Conservation (phyloP, 2,329 filamentous ascomycete genomes). For the Neurospora sp. region DNA sequence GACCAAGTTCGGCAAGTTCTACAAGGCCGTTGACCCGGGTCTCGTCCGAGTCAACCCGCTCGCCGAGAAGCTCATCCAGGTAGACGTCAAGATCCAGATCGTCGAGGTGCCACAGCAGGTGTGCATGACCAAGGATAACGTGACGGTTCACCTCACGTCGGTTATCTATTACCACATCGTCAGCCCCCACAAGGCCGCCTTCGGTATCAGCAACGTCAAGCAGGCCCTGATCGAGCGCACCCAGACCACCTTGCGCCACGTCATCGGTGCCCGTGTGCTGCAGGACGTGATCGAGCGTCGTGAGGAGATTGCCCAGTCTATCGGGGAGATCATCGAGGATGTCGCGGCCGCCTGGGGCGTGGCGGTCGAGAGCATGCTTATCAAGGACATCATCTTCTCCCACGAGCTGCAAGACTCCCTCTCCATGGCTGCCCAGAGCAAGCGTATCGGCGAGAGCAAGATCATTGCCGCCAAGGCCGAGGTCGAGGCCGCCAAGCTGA, state of each 20-base stretch:
- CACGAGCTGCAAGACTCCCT: slow-evolving; percentile 91
- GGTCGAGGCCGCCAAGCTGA: slow-evolving; percentile 91
- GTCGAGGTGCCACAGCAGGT: slow-evolving; percentile 91
- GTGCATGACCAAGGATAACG: slow-evolving; percentile 99
- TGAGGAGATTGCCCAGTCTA: slow-evolving; percentile 91
- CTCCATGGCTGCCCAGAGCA: slow-evolving; percentile 96
- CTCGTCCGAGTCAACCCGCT: slow-evolving; percentile 96
- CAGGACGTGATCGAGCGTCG: slow-evolving; percentile 98
- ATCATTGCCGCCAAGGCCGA: slow-evolving; percentile 95
- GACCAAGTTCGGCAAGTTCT: slow-evolving; percentile 91
- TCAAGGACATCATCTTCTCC: slow-evolving; percentile 98
- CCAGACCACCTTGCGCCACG: slow-evolving; percentile 93
- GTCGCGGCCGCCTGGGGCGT: slow-evolving; percentile 92
- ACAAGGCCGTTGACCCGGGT: slow-evolving; percentile 91
- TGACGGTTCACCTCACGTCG: slow-evolving; percentile 38
- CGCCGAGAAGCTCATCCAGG: slow-evolving; percentile 77
- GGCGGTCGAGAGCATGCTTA: slow-evolving; percentile 93
- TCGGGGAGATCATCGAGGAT: slow-evolving; percentile 95
- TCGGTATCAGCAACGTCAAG: slow-evolving; percentile 88
- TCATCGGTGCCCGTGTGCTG: slow-evolving; percentile 87
- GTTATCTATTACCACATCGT: slow-evolving; percentile 90
- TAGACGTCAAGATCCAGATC: slow-evolving; percentile 99
- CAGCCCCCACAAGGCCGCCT: slow-evolving; percentile 90
- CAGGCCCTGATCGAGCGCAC: slow-evolving; percentile 97
- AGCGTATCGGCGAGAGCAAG: slow-evolving; percentile 97